Evolutionary conservation across 1,284 basidiomycete genomes (phyloP), one percentile per base, ranked within the genome.

Genomic region (Coniferiporia sulphurascens): DNA sequence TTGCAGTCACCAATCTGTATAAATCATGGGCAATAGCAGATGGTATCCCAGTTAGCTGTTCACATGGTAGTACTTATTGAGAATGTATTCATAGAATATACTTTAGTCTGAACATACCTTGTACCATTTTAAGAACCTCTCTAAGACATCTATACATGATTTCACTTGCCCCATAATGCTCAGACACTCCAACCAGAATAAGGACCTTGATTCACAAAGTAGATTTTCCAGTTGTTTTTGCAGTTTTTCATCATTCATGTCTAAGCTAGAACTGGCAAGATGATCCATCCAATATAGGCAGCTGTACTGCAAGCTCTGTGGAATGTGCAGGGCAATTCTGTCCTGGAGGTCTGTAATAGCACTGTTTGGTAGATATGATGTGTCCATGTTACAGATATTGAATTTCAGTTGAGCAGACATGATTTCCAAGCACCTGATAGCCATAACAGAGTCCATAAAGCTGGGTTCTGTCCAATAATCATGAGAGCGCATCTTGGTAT

Each of bases 371-470:
- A n/a, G n/a, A n/a, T n/a, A n/a, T n/a, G n/a, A n/a, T n/a, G n/a
- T 62, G 9, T 65, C 59, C 10, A 73, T 49, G 7, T 64, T 8
- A 58, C 70, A 72, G 13, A 73, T 72, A 57, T 73, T 72, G 65
- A 73, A 73, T 49, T 54, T 45, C 8, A 73, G 69, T 7, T 59
- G 50, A 4, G 54, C 21, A n/a, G 59, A 57, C 66, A 72, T 64
- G 48, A 46, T 54, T 2, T 49, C 58, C 43, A 60, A 27, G 56
- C 60, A 55, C 35, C 21, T 36, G 4, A 17, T 35, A 4, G 55
- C 55, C 21, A 56, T 48, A n/a, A 6, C 15, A 5, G 35, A 17
- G 17, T 56, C 19, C 10, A 48, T 9, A 9, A 49, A 3, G n/a
- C 5, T 13, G 6, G 17, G 13, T 6, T 48, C 34, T 7, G 27